Conservation (phyloP, 116 monocot species). For the Papilionanthe hybrid region DNA sequence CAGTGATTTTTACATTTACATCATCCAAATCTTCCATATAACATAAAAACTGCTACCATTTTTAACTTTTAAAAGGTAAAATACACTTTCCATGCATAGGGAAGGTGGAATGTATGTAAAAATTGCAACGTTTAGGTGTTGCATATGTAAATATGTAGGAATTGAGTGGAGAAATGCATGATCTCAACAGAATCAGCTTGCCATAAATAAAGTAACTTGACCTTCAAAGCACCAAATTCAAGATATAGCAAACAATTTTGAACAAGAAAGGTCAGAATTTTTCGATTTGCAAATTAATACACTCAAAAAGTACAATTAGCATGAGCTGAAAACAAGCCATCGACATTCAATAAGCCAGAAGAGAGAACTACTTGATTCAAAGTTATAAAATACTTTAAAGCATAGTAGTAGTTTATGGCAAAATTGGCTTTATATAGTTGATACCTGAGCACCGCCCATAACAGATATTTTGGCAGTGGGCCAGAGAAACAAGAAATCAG, state of each 20-base stretch:
- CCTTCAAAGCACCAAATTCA: not conserved
- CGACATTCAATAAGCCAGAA: not conserved
- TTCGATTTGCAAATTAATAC: not conserved
- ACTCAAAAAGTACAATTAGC: not conserved
- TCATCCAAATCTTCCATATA: no score
- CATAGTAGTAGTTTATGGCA: not conserved
- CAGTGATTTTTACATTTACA: no score
- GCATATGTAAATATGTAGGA: no score
- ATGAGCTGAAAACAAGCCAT: not conserved
- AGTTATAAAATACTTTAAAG: not conserved
- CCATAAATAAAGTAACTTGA: not conserved
- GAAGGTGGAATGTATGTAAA: no score
- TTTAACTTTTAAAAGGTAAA: no score
- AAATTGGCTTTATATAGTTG: not conserved
- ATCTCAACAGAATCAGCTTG: not conserved
- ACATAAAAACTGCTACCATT: no score
- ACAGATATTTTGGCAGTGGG: slow-evolving; percentile 96
- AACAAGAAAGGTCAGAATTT: not conserved
- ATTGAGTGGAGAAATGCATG: not conserved
- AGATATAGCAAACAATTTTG: not conserved
- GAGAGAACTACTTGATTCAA: not conserved
- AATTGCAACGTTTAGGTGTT: no score
- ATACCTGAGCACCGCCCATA: slow-evolving; percentile 95
- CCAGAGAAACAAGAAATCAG: slow-evolving; percentile 96
- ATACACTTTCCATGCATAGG: no score